These are phyloP conservation scores for Termitomyces sp. DNA, from an alignment of 768 basidiomycete genomes.

Conservation along the genomic window DNA sequence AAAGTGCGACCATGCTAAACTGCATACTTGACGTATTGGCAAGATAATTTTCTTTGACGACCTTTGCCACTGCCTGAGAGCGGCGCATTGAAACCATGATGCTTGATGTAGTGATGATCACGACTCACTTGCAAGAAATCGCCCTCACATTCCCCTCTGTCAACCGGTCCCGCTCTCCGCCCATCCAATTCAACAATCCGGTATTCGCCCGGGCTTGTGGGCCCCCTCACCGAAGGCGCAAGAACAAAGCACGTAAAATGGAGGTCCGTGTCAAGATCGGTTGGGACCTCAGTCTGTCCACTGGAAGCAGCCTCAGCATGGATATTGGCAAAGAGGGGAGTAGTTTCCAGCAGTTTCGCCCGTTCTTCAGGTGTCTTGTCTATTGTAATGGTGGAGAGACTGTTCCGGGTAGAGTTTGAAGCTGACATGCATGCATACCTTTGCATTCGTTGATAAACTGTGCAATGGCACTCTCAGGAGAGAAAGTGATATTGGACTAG, in stretches of 20 bases:
- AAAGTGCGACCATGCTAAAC: constrained; percentile 68
- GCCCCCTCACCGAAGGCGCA: constrained; percentile 41
- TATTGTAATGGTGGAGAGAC: constrained; percentile 27
- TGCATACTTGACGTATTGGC: constrained; percentile 45
- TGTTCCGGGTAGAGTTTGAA: neutral
- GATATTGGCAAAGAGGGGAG: constrained; percentile 70
- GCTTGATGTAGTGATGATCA: neutral
- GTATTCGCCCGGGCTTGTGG: constrained; percentile 23
- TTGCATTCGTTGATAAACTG: constrained; percentile 62
- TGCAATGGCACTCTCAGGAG: constrained; percentile 54
- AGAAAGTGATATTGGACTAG: constrained; percentile 54
- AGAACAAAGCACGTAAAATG: constrained; percentile 89
- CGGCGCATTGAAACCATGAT: neutral
- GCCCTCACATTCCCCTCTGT: constrained; percentile 55
- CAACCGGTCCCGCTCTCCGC: constrained; percentile 69
- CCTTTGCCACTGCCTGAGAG: constrained; percentile 55
- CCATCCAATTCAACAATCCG: constrained; percentile 85
- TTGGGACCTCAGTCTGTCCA: constrained; percentile 66
- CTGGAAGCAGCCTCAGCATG: constrained; percentile 64
- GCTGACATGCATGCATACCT: constrained; percentile 31
- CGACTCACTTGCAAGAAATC: constrained; percentile 50
- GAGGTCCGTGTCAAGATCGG: constrained; percentile 63
- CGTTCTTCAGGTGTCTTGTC: constrained; percentile 70
- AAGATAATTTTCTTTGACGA: constrained; percentile 60
- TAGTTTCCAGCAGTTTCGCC: constrained; percentile 69